These are phyloP conservation scores for Pseudogymnoascus sp. DNA, from an alignment of 2,329 filamentous ascomycete genomes.

Conservation along the genomic window DNA sequence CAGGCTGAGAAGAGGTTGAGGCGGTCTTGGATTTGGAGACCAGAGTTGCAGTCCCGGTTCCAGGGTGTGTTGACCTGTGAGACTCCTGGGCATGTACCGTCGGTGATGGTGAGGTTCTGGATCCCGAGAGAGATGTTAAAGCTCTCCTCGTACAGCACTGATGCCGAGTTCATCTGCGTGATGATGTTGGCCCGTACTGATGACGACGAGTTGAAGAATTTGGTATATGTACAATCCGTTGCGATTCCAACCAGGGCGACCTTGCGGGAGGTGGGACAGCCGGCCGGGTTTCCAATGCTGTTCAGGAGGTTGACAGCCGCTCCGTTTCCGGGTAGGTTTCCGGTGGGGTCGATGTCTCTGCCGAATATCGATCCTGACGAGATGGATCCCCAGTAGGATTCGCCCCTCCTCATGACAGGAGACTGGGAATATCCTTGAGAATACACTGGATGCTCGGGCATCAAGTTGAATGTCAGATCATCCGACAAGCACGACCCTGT, in stretches of 20 bases:
- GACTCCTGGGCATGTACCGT: slow-evolving; percentile 66
- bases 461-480: slow-evolving; percentile 70
- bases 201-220: slow-evolving; percentile 59
- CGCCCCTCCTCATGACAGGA: slow-evolving; percentile 38
- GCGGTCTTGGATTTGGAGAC: slow-evolving; percentile 64
- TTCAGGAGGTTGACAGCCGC: slow-evolving; percentile 71
- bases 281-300: slow-evolving; percentile 74
- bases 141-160: slow-evolving; percentile 76
- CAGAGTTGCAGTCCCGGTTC: slow-evolving; percentile 69
- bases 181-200: slow-evolving; percentile 72
- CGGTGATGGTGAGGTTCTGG: slow-evolving; percentile 74
- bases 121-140: slow-evolving; percentile 95
- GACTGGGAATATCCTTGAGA: slow-evolving; percentile 27
- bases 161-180: slow-evolving; percentile 76
- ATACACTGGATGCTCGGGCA: slow-evolving; percentile 64
- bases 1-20: slow-evolving; percentile 84
- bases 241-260: slow-evolving; percentile 89
- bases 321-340: slow-evolving; percentile 65
- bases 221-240: slow-evolving; percentile 85
- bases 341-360: slow-evolving; percentile 56
- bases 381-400: slow-evolving; percentile 52
- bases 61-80: slow-evolving; percentile 65
- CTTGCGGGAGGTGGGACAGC: slow-evolving; percentile 83
- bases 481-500: slow-evolving; percentile 64
- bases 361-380: slow-evolving; percentile 64